Percentiles rank a stretch among this genome's conserved stretches.
Conservation (phyloP, 2,329 filamentous ascomycete genomes). For the Acrocalymma vagum region DNA sequence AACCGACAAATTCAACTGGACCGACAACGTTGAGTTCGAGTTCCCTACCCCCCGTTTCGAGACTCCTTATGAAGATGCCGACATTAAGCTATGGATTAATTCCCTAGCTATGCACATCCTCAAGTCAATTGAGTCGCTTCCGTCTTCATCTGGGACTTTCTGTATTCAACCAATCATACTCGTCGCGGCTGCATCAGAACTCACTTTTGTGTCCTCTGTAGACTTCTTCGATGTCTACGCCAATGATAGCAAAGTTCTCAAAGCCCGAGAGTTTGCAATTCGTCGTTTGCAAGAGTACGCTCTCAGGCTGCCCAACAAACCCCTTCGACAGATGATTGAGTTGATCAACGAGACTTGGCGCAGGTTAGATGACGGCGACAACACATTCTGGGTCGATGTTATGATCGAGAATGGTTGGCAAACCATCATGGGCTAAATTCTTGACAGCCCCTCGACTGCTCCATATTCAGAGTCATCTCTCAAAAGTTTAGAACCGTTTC, state of each 20-base stretch:
- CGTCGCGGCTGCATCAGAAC: conserved; percentile 60
- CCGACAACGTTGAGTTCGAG: conserved; percentile 35
- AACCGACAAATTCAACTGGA: conserved; percentile 30
- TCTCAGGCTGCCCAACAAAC: conserved; percentile 61
- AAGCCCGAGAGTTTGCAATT: conserved; percentile 59
- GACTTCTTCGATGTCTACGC: conserved; percentile 49
- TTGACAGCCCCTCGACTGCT: neutral
- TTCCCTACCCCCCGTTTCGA: conserved; percentile 44
- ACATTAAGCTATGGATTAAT: conserved; percentile 56
- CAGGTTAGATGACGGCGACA: conserved; percentile 58
- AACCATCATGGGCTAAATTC: conserved; percentile 60
- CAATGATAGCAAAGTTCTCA: conserved; percentile 54
- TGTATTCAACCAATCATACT: conserved; percentile 64
- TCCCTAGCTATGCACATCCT: conserved; percentile 61
- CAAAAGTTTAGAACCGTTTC: conserved; percentile 15
- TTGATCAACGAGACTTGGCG: conserved; percentile 63
- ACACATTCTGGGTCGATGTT: conserved; percentile 65
- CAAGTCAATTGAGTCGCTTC: conserved; percentile 58
- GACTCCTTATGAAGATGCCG: conserved; percentile 40
- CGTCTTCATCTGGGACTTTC: conserved; percentile 61
- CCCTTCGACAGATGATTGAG: conserved; percentile 58
- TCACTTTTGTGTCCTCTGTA: conserved; percentile 54
- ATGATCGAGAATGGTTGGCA: conserved; percentile 66
- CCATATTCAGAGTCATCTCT: conserved; percentile 9
- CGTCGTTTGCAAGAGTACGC: conserved; percentile 56